These are phyloP conservation scores for Wallacemonas sp. DNA, from an alignment of 208 protist species.

Conservation along the genomic window DNA sequence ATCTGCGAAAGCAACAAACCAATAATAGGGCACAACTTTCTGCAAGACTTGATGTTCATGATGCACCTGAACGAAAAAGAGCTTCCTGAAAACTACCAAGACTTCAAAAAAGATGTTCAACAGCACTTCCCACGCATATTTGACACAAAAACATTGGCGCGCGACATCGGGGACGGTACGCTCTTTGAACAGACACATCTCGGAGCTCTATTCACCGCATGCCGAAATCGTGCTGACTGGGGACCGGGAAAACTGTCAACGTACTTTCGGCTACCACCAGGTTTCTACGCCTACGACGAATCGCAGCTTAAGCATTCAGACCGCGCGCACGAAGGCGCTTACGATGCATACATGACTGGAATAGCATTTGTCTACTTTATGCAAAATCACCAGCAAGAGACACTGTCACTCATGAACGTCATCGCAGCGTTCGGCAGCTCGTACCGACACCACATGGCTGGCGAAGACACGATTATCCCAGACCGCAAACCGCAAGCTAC, in stretches of 20 bases:
- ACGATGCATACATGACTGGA: constrained; percentile 83
- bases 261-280: constrained; percentile 36
- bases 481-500: neutral
- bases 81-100: constrained; percentile 42
- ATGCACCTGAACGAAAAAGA: constrained; percentile 64
- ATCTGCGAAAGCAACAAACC: constrained; percentile 64
- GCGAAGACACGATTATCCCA: constrained; percentile 10
- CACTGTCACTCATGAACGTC: constrained; percentile 29
- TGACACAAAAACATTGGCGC: constrained; percentile 73
- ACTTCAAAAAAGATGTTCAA: constrained; percentile 48
- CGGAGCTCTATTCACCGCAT: constrained; percentile 38
- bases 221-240: constrained; percentile 18
- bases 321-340: constrained; percentile 54
- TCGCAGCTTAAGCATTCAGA: neutral
- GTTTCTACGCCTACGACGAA: constrained; percentile 62
- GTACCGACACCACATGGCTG: constrained; percentile 26
- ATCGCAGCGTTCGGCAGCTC: constrained; percentile 52
- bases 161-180: constrained; percentile 12
- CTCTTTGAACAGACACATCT: constrained; percentile 33
- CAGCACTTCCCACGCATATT: constrained; percentile 46
- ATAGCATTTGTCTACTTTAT: constrained; percentile 39
- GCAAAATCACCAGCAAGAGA: constrained; percentile 12
- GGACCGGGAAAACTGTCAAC: constrained; percentile 6
- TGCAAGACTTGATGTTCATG: constrained; percentile 86
- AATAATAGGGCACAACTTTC: constrained; percentile 81